Percentiles rank a stretch among this genome's conserved stretches.
These are phyloP conservation scores for Farysia itapuensis DNA, from an alignment of 1,284 basidiomycete species.

Conservation along the genomic window DNA sequence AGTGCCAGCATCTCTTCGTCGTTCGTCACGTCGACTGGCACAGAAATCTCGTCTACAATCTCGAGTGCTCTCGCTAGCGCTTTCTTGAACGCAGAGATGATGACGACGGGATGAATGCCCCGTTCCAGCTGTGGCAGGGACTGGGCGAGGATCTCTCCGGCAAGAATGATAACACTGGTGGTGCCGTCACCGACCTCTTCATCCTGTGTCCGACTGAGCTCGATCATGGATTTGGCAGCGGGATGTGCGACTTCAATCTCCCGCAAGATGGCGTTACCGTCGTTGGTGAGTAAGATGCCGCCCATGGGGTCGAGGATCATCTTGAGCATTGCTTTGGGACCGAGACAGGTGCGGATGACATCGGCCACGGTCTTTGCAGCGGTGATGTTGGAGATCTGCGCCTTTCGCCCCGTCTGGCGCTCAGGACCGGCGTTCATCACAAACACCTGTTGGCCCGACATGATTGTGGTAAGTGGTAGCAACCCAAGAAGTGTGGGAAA, in stretches of 20 bases:
- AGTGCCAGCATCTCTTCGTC: conserved; percentile 92
- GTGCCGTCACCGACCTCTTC: conserved; percentile 99
- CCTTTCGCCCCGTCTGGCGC: conserved; percentile 89
- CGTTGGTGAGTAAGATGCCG: conserved; percentile 73
- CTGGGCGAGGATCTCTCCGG: conserved; percentile 97
- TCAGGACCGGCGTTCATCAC: conserved; percentile 77
- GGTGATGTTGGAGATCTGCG: conserved; percentile 94
- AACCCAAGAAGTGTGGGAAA: too few relatives aligned
- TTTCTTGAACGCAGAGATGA: conserved; percentile 96
- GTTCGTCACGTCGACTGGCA: conserved; percentile 83
- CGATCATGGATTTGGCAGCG: conserved; percentile 99
- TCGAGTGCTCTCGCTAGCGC: conserved; percentile 87
- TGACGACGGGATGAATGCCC: conserved; percentile 96
- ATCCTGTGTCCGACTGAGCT: conserved; percentile 93
- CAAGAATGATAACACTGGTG: conserved; percentile 94
- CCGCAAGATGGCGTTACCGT: conserved; percentile 93
- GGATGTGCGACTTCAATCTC: conserved; percentile 98
- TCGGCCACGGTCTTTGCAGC: conserved; percentile 98
- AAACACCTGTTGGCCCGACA: conserved; percentile 59
- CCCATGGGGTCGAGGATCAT: conserved; percentile 82
- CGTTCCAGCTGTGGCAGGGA: conserved; percentile 88
- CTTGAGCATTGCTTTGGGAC: conserved; percentile 97
- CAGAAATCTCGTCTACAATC: conserved; percentile 81
- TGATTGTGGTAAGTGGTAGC: conserved; percentile 11
- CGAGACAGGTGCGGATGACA: conserved; percentile 96